Evolutionary conservation across 805 yeast genomes (phyloP), one percentile per base, ranked within the genome.

Genomic region (Saccharomyces kudriavzevii): DNA sequence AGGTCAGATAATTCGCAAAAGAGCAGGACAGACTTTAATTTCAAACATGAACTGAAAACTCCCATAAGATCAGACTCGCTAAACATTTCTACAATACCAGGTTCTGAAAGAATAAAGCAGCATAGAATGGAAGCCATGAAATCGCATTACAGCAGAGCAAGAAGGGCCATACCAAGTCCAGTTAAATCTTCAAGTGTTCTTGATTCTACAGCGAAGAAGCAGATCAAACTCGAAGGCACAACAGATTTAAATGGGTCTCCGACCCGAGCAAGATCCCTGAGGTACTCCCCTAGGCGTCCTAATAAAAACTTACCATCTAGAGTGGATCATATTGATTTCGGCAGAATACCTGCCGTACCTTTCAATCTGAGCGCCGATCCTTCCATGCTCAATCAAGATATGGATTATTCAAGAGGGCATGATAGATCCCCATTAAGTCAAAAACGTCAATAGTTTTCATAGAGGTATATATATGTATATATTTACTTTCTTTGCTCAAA

Each of bases 161-260:
- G 69, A 29, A 55, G 60, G 26, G 73, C 73, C 0, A 67, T 72
- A 9, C 77, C 76, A 24, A 71, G 75, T 55, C 77, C 77, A 4
- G 48, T 70, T 22, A 68, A 66, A 49, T 52, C 62, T 5, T 60
- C 68, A 2, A 45, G 54, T 2, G 52, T 56, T n/a, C 51, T 63
- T 24, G 58, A 56, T 48, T 53, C 63, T n/a, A 53, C 58, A 4
- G 56, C 55, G n/a, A 35, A 35, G 17, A 35, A 35, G 24, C 43
- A 35, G 43, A 35, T 35, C 43, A 35, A 35, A 2, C 43, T 35
- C 9, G 43, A 35, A 17, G 17, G 43, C 5, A 17, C 43, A 17
- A 35, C 43, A 17, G 43, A 17, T 8, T 35, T 35, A 35, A 35
- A 35, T 17, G 43, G 43, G 17, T 35, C 43, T 5, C 43, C 43